Conservation (phyloP, 2,329 filamentous ascomycete genomes). For the Xylariaceae sp. region DNA sequence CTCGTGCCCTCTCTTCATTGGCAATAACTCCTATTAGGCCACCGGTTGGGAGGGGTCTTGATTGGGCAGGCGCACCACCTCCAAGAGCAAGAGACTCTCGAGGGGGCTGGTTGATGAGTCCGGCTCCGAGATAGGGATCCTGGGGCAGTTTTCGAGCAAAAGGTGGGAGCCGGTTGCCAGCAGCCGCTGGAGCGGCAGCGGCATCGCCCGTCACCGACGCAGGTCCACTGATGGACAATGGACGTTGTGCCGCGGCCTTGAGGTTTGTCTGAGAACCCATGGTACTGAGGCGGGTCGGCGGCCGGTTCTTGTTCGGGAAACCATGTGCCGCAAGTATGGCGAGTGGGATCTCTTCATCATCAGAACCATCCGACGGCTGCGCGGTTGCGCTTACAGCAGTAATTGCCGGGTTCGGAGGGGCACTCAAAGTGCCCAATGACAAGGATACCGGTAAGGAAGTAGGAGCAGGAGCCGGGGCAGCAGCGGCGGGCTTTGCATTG, state of each 20-base stretch:
- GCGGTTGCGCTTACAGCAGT: constrained; percentile 36
- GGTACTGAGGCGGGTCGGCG: constrained; percentile 61
- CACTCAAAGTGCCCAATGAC: constrained; percentile 59
- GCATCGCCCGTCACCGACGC: constrained; percentile 57
- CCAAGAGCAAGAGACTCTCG: constrained; percentile 71
- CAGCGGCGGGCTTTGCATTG: constrained; percentile 43
- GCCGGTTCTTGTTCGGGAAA: constrained; percentile 73
- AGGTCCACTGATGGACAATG: constrained; percentile 47
- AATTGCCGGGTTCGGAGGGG: constrained; percentile 35
- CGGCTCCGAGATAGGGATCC: constrained; percentile 78
- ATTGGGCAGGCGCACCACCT: constrained; percentile 45
- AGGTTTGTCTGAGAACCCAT: constrained; percentile 69
- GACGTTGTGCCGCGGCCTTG: constrained; percentile 47
- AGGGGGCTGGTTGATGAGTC: constrained; percentile 65
- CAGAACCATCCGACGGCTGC: constrained; percentile 48
- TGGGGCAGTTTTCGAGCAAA: constrained; percentile 78
- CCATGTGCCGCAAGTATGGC: constrained; percentile 85
- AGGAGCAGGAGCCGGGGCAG: too few species aligned
- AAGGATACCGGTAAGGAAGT: constrained; percentile 37
- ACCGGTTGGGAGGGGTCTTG: constrained; percentile 55
- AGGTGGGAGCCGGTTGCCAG: constrained; percentile 58
- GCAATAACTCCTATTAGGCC: constrained; percentile 86
- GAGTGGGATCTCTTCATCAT: constrained; percentile 83
- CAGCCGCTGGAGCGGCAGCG: constrained; percentile 23
- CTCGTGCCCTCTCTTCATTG: constrained; percentile 72